Conservation (phyloP, 2,329 filamentous ascomycete species). For the Moelleriella libera region DNA sequence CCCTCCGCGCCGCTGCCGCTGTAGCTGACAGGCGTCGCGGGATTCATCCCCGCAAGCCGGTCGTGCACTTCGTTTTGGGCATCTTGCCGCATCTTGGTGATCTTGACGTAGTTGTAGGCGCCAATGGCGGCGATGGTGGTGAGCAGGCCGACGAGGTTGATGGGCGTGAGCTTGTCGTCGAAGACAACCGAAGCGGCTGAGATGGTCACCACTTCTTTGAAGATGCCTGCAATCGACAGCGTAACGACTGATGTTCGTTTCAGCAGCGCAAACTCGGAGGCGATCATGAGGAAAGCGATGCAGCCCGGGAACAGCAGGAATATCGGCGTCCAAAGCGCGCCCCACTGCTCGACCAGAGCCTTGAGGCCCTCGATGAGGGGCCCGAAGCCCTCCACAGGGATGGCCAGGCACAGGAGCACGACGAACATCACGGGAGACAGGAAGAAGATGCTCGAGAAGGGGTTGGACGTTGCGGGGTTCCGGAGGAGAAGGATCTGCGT, state of each 20-base stretch:
- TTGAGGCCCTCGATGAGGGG: conserved; percentile 53
- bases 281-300: conserved; percentile 93
- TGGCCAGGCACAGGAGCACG: conserved; percentile 63
- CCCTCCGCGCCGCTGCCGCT: conserved; percentile 8
- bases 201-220: conserved; percentile 97
- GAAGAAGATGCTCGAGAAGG: conserved; percentile 94
- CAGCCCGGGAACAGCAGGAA: conserved; percentile 81
- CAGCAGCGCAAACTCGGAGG: conserved; percentile 86
- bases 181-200: conserved; percentile 77
- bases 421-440: conserved; percentile 95
- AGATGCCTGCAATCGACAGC: conserved; percentile 90
- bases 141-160: conserved; percentile 80
- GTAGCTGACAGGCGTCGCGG: conserved; percentile 16
- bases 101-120: conserved; percentile 91
- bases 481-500: conserved; percentile 90
- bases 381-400: conserved; percentile 70
- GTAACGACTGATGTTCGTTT: conserved; percentile 94
- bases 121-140: conserved; percentile 79
- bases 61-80: conserved; percentile 41
- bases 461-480: conserved; percentile 89
- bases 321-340: conserved; percentile 47
- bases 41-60: conserved; percentile 19
- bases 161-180: conserved; percentile 69
- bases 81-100: conserved; percentile 73
- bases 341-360: conserved; percentile 52